Percentiles rank a stretch among this genome's conserved stretches.
Conservation (phyloP, 2,329 filamentous ascomycete genomes). For the Metarhizium brunneum region DNA sequence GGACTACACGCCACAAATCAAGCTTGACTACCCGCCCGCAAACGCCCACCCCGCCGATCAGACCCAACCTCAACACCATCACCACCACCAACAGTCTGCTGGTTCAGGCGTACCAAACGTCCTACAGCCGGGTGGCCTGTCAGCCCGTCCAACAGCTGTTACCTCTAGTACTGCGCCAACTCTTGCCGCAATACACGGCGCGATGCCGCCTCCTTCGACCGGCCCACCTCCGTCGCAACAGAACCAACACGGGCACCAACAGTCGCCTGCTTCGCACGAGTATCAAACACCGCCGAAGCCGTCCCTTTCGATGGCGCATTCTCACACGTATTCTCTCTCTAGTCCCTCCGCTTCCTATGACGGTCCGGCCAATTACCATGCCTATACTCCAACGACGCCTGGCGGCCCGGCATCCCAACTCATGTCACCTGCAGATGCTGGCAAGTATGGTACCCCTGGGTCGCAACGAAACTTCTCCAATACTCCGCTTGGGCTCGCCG, state of each 20-base stretch:
- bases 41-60: constrained; percentile 27
- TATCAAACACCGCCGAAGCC: constrained; percentile 58
- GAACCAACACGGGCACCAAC: constrained; percentile 18
- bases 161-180: constrained; percentile 35
- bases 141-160: constrained; percentile 23
- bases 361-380: constrained; percentile 41
- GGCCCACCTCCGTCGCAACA: constrained; percentile 23
- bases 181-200: constrained; percentile 36
- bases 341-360: constrained; percentile 62
- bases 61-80: constrained; percentile 11
- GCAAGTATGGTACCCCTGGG: constrained; percentile 46
- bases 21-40: constrained; percentile 35
- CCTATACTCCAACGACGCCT: constrained; percentile 57
- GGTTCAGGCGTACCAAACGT: constrained; percentile 44
- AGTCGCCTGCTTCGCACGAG: constrained; percentile 37
- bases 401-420: constrained; percentile 54
- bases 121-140: constrained; percentile 45
- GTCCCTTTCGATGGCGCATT: constrained; percentile 57
- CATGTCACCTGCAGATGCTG: constrained; percentile 43
- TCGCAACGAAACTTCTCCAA: constrained; percentile 61
- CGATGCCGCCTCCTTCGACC: constrained; percentile 25
- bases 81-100: constrained; percentile 26
- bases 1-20: constrained; percentile 43
- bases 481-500: constrained; percentile 81
- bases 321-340: constrained; percentile 73